Evolutionary conservation across 2,329 filamentous ascomycete species (phyloP), one percentile per base, ranked within the genome.

Genomic region (Dothistroma septosporum): DNA sequence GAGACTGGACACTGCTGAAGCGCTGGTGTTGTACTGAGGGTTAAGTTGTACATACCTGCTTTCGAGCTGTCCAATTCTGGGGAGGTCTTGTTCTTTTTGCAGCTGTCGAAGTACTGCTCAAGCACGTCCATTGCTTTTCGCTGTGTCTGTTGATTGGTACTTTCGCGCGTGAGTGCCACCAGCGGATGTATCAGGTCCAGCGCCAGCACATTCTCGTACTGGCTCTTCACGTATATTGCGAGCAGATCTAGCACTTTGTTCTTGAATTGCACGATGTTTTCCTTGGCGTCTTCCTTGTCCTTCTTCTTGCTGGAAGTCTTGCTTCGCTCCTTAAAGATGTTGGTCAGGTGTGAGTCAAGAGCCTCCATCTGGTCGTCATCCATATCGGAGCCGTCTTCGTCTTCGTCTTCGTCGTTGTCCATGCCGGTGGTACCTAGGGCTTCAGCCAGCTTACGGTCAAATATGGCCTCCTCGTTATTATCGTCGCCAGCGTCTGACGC

Each of bases 321-420:
- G 50, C 50, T 53, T 53, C 87, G 86, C 66, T 92, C 87, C 66
- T 87, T 86, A 81, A 97, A 95, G 63, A 97, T 91, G 64, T 90
- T 90, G 55, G 87, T 85, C 4, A 99, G 85, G 71, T 93, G 88
- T 11, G 84, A 84, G 70, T 97, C 93, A 16, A 97, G 80, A 3
- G 87, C 87, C 77, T 96, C 87, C 94, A 97, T 97, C 73, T 96
- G 89, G 19, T 93, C 92, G 76, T 97, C 93, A 63, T 91, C 89
- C 92, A 99, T 96, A 75, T 96, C 91, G 2, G 84, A 86, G 62
- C 84, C 84, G 22, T 80, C 77, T 61, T 89, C 88, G 12, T 80
- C 77, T 61, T 89, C 88, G 12, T 80, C 81, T 10, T 83, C 83
- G 32, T 85, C 85, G 0, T 83, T 82, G 22, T 81, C 78, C 22